These are phyloP conservation scores for Nematocida displodere DNA, from an alignment of 371 early-diverging fungal genomes.

Conservation along the genomic window DNA sequence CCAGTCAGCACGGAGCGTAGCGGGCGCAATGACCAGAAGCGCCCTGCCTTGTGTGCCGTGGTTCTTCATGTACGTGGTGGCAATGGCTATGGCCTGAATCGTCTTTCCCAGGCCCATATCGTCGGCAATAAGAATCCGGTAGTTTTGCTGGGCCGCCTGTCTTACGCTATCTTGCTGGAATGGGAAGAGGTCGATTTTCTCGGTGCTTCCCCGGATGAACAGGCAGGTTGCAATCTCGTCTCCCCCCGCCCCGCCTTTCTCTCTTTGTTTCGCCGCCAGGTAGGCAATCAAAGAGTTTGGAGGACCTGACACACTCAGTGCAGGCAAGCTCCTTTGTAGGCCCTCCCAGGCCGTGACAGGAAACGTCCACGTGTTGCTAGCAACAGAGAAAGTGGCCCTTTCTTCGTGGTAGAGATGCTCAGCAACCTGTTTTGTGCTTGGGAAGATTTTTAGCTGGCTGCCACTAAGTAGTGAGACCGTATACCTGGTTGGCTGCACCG, in stretches of 20 bases:
- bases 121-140: constrained; percentile 67
- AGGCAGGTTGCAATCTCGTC: not conserved
- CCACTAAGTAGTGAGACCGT: too few species aligned
- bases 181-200: not conserved
- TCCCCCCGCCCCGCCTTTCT: not conserved
- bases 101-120: constrained; percentile 69
- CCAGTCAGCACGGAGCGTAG: constrained; percentile 68
- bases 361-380: too few species aligned
- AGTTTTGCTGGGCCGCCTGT: constrained; percentile 64
- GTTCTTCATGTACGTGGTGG: constrained; percentile 66
- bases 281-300: not conserved
- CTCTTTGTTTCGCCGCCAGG: not conserved
- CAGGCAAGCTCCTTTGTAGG: not conserved
- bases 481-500: too few species aligned
- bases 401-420: too few species aligned
- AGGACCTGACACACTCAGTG: not conserved
- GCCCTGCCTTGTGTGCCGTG: constrained; percentile 64
- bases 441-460: too few species aligned
- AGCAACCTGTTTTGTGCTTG: too few species aligned
- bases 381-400: too few species aligned
- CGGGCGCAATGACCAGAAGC: constrained; percentile 68
- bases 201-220: not conserved
- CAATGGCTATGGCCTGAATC: constrained; percentile 68
- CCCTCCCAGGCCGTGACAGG: too few species aligned
- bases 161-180: constrained; percentile 68